A percentile compares a stretch with the other conserved stretches of the same genome.
phyloP scores from a whole-genome alignment of 352 stramenopile species.

The Elongisporangium anandrum region DNA sequence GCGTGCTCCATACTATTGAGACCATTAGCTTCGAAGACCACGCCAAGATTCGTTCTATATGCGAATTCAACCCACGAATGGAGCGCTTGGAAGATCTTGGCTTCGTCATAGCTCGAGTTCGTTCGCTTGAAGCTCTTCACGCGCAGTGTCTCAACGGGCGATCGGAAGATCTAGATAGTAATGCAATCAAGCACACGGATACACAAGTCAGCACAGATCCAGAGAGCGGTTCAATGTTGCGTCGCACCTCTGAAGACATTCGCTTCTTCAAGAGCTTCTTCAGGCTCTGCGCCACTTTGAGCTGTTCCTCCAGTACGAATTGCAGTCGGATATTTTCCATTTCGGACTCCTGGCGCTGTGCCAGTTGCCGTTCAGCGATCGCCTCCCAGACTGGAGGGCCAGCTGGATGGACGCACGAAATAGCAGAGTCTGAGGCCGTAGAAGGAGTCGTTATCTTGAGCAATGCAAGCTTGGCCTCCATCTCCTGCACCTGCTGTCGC shows the following conservation, averaged over 20 bases:
- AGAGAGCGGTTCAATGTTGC: neutral
- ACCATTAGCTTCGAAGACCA: constrained; percentile 25
- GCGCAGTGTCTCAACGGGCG: neutral
- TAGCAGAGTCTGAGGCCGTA: neutral
- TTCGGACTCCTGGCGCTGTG: constrained; percentile 58
- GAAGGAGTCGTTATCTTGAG: neutral
- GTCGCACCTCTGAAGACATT: neutral
- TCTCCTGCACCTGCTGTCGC: constrained; percentile 47
- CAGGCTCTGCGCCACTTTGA: constrained; percentile 51
- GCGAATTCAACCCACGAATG: neutral
- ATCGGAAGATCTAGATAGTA: neutral
- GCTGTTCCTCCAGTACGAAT: constrained; percentile 40
- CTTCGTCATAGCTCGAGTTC: neutral
- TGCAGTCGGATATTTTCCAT: constrained; percentile 66
- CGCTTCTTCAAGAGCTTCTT: constrained; percentile 50
- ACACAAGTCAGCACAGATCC: neutral
- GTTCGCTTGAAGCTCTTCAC: neutral
- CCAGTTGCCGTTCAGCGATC: constrained; percentile 63
- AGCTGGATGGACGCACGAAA: too few species aligned
- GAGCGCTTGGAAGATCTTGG: neutral
- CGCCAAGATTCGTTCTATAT: constrained; percentile 11
- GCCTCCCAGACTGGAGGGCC: constrained; percentile 48
- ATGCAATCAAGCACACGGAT: neutral
- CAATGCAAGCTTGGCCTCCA: constrained; percentile 33
- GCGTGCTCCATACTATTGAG: constrained; percentile 21